Evolutionary conservation across 352 stramenopile species (phyloP), one percentile per base, ranked within the genome.

Genomic region (Phytopythium sindhum): DNA sequence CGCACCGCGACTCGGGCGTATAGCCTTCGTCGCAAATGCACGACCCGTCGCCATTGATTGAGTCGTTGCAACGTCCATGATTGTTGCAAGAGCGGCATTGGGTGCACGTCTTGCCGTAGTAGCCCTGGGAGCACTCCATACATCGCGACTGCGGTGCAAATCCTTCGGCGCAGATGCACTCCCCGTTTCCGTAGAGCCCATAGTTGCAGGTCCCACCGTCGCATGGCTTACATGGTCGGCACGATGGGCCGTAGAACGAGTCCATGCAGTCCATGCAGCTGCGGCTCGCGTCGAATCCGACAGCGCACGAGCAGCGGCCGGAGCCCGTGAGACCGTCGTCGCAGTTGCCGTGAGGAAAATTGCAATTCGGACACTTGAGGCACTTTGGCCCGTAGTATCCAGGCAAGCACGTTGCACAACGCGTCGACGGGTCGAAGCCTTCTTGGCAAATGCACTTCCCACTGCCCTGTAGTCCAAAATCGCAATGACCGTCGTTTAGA

Each of bases 11-110:
- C 51, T 83, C 81, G 23, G 77, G 60, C 3, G 84, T 92, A 58
- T 94, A 96, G 2, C 84, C 86, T 78, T 93, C 84, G 52, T 95
- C 84, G 58, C 88, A 96, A 55, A 95, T 80, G 60, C 88, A 96
- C 10, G 54, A 58, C 37, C 88, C 88, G 35, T 96, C 85, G 14
- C 88, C 85, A 1, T 35, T 50, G 6, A 72, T 70, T 31, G 83
- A 80, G 50, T 94, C 86, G 68, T 93, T 90, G 65, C 88, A 96
- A 21, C 74, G 74, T 4, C 88, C 88, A 47, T 93, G 88, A 37
- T 73, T 89, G 65, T 96, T 93, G 66, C 88, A 96, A 47, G 76
- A 80, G n/a, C 82, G 80, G 58, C 88, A 96, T 9, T 80, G 72
- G 0, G 83, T 89, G 55, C 88, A 96, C 28, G 81, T 85, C 61